Percentiles rank a stretch among this genome's conserved stretches.
These are phyloP conservation scores for Periconia sp. DNA, from an alignment of 2,329 filamentous ascomycete genomes.

Conservation along the genomic window DNA sequence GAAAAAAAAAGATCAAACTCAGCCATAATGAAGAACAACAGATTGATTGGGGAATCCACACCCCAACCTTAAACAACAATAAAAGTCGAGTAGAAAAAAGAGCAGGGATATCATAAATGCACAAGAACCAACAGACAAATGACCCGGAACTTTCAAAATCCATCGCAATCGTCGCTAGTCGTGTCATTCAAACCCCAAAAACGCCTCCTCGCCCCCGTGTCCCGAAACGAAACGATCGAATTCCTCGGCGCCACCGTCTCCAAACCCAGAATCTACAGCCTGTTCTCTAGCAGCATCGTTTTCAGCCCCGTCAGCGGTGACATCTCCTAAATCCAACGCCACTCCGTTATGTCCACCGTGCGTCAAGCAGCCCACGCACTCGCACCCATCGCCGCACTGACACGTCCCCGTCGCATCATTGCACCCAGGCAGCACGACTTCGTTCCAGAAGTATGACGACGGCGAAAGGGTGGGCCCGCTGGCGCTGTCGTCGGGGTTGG, in stretches of 20 bases:
- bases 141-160: too few relatives aligned
- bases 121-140: too few relatives aligned
- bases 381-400: conserved; percentile 55
- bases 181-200: not conserved
- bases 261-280: not conserved
- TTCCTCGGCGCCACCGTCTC: conserved; percentile 24
- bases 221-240: not conserved
- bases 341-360: conserved; percentile 54
- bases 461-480: conserved; percentile 39
- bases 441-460: conserved; percentile 41
- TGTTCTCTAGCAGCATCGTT: not conserved
- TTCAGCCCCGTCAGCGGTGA: not conserved
- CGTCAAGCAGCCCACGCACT: conserved; percentile 55
- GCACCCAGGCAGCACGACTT: conserved; percentile 45
- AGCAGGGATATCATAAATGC: too few relatives aligned
- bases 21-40: too few relatives aligned
- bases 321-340: conserved; percentile 24
- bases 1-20: too few relatives aligned
- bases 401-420: conserved; percentile 54
- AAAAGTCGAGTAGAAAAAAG: too few relatives aligned
- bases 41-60: too few relatives aligned
- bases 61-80: too few relatives aligned
- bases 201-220: not conserved
- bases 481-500: conserved; percentile 22
- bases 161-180: too few relatives aligned